These are phyloP conservation scores for Pyrus bretschneideri DNA, from an alignment of 306 rosid genomes.

Conservation along the genomic window DNA sequence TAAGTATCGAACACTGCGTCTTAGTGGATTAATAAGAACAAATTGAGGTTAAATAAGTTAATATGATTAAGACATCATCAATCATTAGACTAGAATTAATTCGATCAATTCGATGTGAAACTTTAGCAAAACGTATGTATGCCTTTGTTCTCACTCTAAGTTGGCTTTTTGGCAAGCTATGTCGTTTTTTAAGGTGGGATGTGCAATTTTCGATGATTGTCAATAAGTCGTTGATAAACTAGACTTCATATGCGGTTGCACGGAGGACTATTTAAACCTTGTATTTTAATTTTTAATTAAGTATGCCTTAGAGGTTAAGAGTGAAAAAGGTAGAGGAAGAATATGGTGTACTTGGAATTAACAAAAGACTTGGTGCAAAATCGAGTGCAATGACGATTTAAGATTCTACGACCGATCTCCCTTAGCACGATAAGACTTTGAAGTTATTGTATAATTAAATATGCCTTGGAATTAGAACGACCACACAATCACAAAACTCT, in stretches of 20 bases:
- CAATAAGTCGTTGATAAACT: too few species aligned
- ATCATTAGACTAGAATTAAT: neutral
- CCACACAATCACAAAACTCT: too few species aligned
- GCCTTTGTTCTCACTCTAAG: neutral
- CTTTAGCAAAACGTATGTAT: neutral
- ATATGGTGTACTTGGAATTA: too few species aligned
- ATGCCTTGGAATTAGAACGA: too few species aligned
- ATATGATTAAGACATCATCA: neutral
- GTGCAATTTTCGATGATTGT: neutral
- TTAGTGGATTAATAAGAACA: neutral
- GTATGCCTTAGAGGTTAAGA: too few species aligned
- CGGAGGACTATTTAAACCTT: too few species aligned
- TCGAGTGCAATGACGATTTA: too few species aligned
- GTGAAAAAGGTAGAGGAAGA: too few species aligned
- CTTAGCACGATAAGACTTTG: too few species aligned
- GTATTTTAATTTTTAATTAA: neutral
- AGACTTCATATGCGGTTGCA: neutral
- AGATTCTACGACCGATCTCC: too few species aligned
- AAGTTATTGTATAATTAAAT: too few species aligned
- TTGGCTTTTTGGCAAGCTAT: neutral
- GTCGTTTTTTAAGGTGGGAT: neutral
- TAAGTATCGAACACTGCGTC: neutral
- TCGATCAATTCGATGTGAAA: neutral
- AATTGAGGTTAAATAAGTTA: neutral
- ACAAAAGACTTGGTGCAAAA: too few species aligned